Percentiles rank a stretch among this genome's conserved stretches.
phyloP scores from a whole-genome alignment of 345 rosid species.

The Reutealis trisperma region DNA sequence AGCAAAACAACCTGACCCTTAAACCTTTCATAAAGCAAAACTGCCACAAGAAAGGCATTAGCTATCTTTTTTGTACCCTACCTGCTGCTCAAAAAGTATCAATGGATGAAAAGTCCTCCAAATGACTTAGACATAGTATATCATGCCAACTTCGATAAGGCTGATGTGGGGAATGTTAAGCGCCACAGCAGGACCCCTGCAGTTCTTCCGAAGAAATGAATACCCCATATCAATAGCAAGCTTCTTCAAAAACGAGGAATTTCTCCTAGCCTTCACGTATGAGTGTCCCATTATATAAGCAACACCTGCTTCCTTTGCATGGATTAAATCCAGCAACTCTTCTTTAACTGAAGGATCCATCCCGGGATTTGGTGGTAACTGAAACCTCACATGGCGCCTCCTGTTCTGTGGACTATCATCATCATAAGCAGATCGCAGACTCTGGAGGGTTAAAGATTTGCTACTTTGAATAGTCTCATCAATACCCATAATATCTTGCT shows the following conservation, averaged over 20 bases:
- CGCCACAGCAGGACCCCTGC: constrained; percentile 92
- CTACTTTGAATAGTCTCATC: constrained; percentile 61
- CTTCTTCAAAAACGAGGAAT: constrained; percentile 68
- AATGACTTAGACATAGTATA: constrained; percentile 69
- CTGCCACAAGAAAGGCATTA: neutral
- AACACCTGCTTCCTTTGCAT: constrained; percentile 87
- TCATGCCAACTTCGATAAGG: constrained; percentile 95
- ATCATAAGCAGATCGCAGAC: constrained; percentile 63
- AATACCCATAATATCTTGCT: constrained; percentile 46
- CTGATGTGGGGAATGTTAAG: constrained; percentile 90
- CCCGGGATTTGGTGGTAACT: constrained; percentile 49
- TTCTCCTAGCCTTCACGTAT: constrained; percentile 77
- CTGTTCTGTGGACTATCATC: constrained; percentile 63
- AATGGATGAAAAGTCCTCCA: neutral
- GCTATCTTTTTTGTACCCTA: neutral
- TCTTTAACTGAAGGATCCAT: constrained; percentile 78
- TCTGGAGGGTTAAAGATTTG: constrained; percentile 69
- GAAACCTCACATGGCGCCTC: constrained; percentile 67
- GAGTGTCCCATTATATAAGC: constrained; percentile 92
- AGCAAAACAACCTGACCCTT: neutral
- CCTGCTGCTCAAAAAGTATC: neutral
- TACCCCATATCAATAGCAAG: constrained; percentile 71
- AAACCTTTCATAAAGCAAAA: neutral
- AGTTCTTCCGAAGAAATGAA: constrained; percentile 91
- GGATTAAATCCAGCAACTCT: constrained; percentile 73